A percentile compares a stretch with the other conserved stretches of the same genome.
Evolutionary conservation across 2,329 filamentous ascomycete genomes (phyloP).

Genomic region (Ascosphaera acerosa): DNA sequence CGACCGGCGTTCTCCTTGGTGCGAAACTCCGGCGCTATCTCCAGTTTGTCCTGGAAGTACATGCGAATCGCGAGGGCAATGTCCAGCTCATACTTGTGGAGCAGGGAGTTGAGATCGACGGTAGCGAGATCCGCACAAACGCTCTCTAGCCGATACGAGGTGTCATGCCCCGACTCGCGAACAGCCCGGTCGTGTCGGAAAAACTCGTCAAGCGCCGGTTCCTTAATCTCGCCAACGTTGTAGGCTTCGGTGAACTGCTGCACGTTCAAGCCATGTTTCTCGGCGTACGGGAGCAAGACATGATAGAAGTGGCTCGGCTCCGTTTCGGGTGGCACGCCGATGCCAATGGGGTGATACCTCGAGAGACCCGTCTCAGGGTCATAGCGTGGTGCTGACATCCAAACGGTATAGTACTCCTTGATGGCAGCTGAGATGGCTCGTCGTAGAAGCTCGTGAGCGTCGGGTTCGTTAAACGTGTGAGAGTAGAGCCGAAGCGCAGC

Average conservation of each 20-base stretch:
- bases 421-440: constrained; percentile 69
- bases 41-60: constrained; percentile 57
- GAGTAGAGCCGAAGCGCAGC: constrained; percentile 91
- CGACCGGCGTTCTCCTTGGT: constrained; percentile 37
- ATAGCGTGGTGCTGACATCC: constrained; percentile 53
- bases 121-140: constrained; percentile 74
- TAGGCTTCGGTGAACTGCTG: constrained; percentile 71
- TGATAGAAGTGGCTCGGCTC: constrained; percentile 72
- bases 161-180: constrained; percentile 90
- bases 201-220: constrained; percentile 82
- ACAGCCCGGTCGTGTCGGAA: constrained; percentile 91
- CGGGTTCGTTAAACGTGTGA: constrained; percentile 66
- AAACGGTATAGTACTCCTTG: constrained; percentile 86
- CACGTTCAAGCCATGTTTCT: constrained; percentile 64
- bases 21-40: constrained; percentile 64
- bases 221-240: constrained; percentile 47
- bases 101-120: constrained; percentile 75
- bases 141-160: constrained; percentile 73
- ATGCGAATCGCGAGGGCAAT: constrained; percentile 68
- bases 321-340: constrained; percentile 75
- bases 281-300: constrained; percentile 52
- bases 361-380: constrained; percentile 59
- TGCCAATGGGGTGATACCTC: constrained; percentile 57
- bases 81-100: constrained; percentile 94
- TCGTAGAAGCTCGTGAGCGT: constrained; percentile 55